A percentile compares a stretch with the other conserved stretches of the same genome.
Conservation (phyloP, 1,284 basidiomycete genomes). For the Rhodofomes roseus region DNA sequence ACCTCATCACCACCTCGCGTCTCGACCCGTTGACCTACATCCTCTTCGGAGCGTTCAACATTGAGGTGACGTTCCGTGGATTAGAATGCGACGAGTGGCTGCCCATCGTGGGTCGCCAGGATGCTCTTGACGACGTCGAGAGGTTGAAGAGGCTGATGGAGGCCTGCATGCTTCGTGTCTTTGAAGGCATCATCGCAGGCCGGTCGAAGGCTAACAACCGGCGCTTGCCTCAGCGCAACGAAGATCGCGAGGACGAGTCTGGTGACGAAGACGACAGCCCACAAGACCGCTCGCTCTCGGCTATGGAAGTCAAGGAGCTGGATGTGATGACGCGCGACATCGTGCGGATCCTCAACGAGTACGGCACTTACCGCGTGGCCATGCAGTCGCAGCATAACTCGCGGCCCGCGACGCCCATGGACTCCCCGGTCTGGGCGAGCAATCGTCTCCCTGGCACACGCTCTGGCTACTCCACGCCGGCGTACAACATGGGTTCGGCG, state of each 20-base stretch:
- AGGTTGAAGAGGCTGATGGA: conserved; percentile 85
- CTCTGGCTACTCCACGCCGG: conserved; percentile 45
- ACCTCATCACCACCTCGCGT: conserved; percentile 79
- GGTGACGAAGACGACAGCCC: conserved; percentile 53
- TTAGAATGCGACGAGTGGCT: conserved; percentile 91
- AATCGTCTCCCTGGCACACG: conserved; percentile 30
- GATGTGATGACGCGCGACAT: conserved; percentile 72
- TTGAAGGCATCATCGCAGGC: conserved; percentile 77
- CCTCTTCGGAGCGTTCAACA: conserved; percentile 86
- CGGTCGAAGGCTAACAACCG: conserved; percentile 26
- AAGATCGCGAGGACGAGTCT: conserved; percentile 56
- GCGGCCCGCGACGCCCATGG: conserved; percentile 60
- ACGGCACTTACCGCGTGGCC: conserved; percentile 55
- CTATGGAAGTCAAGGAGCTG: conserved; percentile 69
- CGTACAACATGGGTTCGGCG: conserved; percentile 37
- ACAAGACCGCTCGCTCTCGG: conserved; percentile 51
- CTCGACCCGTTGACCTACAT: conserved; percentile 91
- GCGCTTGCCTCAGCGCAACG: conserved; percentile 38
- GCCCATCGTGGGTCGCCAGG: conserved; percentile 76
- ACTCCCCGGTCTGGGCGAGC: conserved; percentile 37
- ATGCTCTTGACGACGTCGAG: conserved; percentile 81
- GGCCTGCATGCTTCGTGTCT: conserved; percentile 85
- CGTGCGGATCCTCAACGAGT: conserved; percentile 67
- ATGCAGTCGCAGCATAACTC: conserved; percentile 57
- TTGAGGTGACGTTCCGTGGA: conserved; percentile 65